Evolutionary conservation across 2,329 filamentous ascomycete genomes (phyloP), one percentile per base, ranked within the genome.

Genomic region (Helotiales sp.): DNA sequence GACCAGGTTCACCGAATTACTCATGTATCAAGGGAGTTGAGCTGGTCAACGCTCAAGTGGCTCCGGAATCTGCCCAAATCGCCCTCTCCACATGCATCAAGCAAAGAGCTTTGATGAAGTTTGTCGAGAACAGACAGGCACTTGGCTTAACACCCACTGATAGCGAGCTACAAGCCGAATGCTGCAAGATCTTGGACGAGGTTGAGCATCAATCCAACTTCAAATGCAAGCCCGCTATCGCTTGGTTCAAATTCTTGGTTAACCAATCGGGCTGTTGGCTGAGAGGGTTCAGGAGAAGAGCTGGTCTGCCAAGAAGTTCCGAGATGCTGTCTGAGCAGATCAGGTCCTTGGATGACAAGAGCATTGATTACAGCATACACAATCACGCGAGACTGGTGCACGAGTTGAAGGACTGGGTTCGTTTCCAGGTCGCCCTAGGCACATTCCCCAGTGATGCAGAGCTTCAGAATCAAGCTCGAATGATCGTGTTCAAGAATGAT

Each of bases 401-500:
- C 20, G 87, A 89, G 71, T 75, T 90, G 34, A 82, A 80, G 11
- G 83, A 86, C 50, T 89, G 83, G 73, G 77, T 87, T 37, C 79
- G 78, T 6, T 70, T 77, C 1, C 84, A 85, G 70, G 77, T 81
- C 17, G 75, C 79, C 0, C 72, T 80, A 15, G 85, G 86, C 0
- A 73, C 81, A 1, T 81, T 85, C 57, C 84, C 85, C 0, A 81
- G 81, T 0, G 85, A 89, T 67, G 81, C 81, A 1, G 84, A 86
- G 54, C 75, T 90, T 45, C 87, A 88, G 72, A 79, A 79, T 30
- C 80, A 88, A 71, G 87, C 86, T 24, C 83, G 87, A 69, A 80
- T 87, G 61, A 87, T 89, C 71, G 86, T 89, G 24, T 89, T 87
- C 76, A 86, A 87, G 55, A 84, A 82, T 66, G 86, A 89, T 61